Percentiles rank a stretch among this genome's conserved stretches.
phyloP scores from a whole-genome alignment of 2,329 filamentous ascomycete species.

The Botrytis byssoidea region DNA sequence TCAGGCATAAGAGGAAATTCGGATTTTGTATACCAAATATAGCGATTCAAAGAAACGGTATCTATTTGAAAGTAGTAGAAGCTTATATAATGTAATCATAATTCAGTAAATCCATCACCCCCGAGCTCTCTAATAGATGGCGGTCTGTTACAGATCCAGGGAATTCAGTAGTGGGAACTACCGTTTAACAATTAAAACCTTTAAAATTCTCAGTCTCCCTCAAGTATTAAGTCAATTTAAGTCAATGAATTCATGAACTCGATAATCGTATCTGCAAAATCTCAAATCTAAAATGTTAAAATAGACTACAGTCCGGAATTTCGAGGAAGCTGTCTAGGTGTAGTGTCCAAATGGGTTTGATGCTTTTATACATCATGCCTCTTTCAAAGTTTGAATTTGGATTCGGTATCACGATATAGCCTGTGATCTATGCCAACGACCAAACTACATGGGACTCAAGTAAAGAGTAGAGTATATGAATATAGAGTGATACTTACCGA shows the following conservation, averaged over 20 bases:
- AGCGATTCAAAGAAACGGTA: too few species aligned
- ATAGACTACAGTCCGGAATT: too few species aligned
- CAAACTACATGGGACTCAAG: not conserved
- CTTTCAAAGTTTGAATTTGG: not conserved
- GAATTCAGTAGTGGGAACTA: not conserved
- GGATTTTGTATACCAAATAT: too few species aligned
- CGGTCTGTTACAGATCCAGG: not conserved
- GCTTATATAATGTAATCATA: too few species aligned
- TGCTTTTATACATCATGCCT: too few species aligned
- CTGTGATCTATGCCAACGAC: not conserved
- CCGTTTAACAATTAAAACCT: not conserved
- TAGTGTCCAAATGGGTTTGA: too few species aligned
- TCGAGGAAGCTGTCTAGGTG: accelerated
- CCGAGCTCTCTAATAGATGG: too few species aligned
- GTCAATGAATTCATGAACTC: not conserved
- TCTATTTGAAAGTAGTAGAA: too few species aligned
- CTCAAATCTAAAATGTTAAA: not conserved
- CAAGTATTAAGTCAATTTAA: not conserved
- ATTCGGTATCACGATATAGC: not conserved
- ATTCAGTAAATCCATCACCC: too few species aligned
- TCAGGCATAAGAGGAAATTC: too few species aligned
- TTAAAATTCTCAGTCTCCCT: not conserved
- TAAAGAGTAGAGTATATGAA: not conserved
- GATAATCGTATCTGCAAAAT: not conserved
- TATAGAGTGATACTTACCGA: too few species aligned